Evolutionary conservation across 257 asterid genomes (phyloP).

Genomic region (Forsythia viridissima): DNA sequence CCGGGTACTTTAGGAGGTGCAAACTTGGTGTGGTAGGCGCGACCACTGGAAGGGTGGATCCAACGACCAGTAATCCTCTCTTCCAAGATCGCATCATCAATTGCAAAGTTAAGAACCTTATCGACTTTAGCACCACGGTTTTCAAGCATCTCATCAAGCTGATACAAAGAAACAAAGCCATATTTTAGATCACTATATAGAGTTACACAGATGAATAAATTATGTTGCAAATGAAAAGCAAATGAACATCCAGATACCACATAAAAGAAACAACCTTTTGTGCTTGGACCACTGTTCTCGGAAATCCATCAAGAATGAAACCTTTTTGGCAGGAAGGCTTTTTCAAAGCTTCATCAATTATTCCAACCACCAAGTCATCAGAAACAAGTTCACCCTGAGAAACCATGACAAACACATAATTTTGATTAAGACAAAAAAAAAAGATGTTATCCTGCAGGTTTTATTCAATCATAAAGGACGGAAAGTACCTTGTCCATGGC

Average conservation of each 20-base stretch:
- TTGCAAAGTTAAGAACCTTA: conserved; percentile 91
- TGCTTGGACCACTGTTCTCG: conserved; percentile 91
- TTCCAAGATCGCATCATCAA: conserved; percentile 91
- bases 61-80: conserved; percentile 98
- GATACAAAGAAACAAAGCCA: conserved; percentile 22
- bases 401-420: conserved; percentile 14
- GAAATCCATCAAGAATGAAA: conserved; percentile 97
- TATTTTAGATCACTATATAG: conserved; percentile 7
- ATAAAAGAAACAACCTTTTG: conserved; percentile 59
- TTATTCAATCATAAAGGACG: not conserved
- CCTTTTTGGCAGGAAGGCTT: conserved; percentile 95
- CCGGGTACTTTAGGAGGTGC: conserved; percentile 84
- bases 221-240: conserved; percentile 6
- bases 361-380: conserved; percentile 92
- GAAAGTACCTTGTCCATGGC: conserved; percentile 82
- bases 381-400: conserved; percentile 92
- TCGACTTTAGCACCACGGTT: conserved; percentile 78
- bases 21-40: conserved; percentile 79
- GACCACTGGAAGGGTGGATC: conserved; percentile 97
- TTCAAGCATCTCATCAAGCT: conserved; percentile 98
- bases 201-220: not conserved
- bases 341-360: conserved; percentile 88
- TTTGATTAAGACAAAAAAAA: conserved; percentile 8
- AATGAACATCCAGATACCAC: conserved; percentile 5
- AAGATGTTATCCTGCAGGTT: conserved; percentile 12